Evolutionary conservation across 306 rosid genomes (phyloP), one percentile per base, ranked within the genome.

Genomic region (Vigna nakashimae): DNA sequence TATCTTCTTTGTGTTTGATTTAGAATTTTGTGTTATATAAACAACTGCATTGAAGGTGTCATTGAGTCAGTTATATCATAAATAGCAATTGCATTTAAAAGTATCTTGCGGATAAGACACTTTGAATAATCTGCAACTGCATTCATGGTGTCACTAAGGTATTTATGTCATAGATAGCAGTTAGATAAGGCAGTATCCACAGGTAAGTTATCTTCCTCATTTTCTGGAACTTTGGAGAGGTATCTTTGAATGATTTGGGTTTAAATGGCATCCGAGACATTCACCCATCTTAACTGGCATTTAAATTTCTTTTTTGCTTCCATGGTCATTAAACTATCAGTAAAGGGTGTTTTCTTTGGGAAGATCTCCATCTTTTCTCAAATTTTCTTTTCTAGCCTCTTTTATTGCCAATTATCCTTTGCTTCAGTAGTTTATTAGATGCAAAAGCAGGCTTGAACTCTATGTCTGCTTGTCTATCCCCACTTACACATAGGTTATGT

Each of bases 1-100:
- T 73, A 42, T 75, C 65, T 80, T 58, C 38, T 52, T 17, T 3
- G 28, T 71, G 79, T 48, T 65, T 75, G 24, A 73, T 34, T 73
- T 1, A 66, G 50, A 34, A 42, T 24, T 62, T 51, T 34, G 56
- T 57, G 69, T 60, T 24, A 4, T 7, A 12, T 57, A 30, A 57
- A 12, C 64, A 4, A 57, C 64, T 22, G n/a, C 24, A 17, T 62
- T 62, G 0, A 15, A 4, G 17, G 66, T 32, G 22, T 16, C 45
- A 32, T 62, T 15, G 15, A 6, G 67, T 20, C 13, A 32, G 7
- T 62, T 62, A 62, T 62, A 32, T 32, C 67, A 60, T 28, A 12
- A 30, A 60, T 4, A 22, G 16, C 34, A 56, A 30, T 30, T 30
- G 2, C 43, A 15, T 62, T 3, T 22, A 32, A 32, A 20, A 32